Percentiles rank a stretch among this genome's conserved stretches.
phyloP scores from a whole-genome alignment of 352 stramenopile genomes.

The Thraustochytrium sp. region DNA sequence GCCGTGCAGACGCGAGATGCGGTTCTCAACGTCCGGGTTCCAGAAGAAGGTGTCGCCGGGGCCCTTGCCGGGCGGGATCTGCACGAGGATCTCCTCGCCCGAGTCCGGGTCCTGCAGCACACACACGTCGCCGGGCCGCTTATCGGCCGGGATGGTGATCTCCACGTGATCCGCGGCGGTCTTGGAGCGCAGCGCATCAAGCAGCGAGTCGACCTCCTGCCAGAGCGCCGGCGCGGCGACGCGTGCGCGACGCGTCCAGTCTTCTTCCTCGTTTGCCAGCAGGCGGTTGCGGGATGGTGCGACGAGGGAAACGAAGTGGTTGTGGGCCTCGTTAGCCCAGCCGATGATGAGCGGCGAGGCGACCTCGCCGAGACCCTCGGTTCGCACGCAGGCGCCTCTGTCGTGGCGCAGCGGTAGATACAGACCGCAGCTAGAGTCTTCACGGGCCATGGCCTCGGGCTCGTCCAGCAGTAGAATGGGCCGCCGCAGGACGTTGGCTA shows the following conservation, averaged over 20 bases:
- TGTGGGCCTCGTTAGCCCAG: conserved; percentile 13
- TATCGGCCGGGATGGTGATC: conserved; percentile 3
- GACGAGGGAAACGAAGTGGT: conserved; percentile 37
- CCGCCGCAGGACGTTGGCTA: conserved; percentile 17
- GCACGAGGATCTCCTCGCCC: conserved; percentile 9
- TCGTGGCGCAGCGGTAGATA: conserved; percentile 5
- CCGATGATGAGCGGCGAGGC: conserved; percentile 2
- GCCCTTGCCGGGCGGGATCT: conserved; percentile 25
- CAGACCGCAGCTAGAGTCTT: conserved; percentile 4
- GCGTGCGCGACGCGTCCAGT: background rate
- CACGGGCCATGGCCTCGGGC: background rate
- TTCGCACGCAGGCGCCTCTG: background rate
- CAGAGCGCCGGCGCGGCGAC: background rate
- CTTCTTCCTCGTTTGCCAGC: conserved; percentile 4
- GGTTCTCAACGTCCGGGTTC: background rate
- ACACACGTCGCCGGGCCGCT: conserved; percentile 20
- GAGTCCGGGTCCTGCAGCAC: conserved; percentile 2
- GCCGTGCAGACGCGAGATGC: background rate
- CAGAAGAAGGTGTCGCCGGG: conserved; percentile 22
- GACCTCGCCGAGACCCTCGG: background rate
- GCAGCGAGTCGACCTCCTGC: background rate
- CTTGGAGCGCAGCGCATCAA: background rate
- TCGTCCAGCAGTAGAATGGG: conserved; percentile 12
- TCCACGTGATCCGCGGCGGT: background rate
- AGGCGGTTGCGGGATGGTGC: background rate